Conservation (phyloP, 1,284 basidiomycete genomes). For the Fereydounia khargensis region DNA sequence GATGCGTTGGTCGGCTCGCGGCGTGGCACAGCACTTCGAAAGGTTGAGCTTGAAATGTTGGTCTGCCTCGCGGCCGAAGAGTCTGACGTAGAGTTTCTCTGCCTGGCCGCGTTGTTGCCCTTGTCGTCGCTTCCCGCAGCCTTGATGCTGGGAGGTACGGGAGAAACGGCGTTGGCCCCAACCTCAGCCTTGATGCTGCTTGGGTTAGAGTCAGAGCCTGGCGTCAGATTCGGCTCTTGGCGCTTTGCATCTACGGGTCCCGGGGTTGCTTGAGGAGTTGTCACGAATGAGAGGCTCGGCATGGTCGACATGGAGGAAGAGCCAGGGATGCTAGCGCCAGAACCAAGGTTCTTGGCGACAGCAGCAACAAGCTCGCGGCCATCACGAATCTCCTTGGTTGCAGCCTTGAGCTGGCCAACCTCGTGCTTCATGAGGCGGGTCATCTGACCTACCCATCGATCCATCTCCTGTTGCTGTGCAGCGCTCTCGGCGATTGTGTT, state of each 20-base stretch:
- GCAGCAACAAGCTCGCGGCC: constrained; percentile 30
- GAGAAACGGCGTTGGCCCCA: not conserved
- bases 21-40: constrained; percentile 23
- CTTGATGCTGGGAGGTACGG: too few relatives aligned
- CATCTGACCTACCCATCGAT: constrained; percentile 50
- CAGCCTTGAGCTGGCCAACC: constrained; percentile 48
- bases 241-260: too few relatives aligned
- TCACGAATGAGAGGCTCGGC: constrained; percentile 15
- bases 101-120: not conserved
- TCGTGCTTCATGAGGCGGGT: constrained; percentile 54
- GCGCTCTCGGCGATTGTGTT: constrained; percentile 1
- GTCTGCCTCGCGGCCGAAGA: constrained; percentile 2
- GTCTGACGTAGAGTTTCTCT: not conserved
- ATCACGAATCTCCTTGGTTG: constrained; percentile 41
- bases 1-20: not conserved
- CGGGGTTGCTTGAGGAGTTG: too few relatives aligned
- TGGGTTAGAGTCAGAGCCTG: too few relatives aligned
- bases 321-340: not conserved
- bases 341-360: constrained; percentile 7
- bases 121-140: too few relatives aligned
- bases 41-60: constrained; percentile 30
- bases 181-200: not conserved
- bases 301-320: constrained; percentile 10
- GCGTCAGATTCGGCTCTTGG: too few relatives aligned
- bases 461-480: constrained; percentile 40